A percentile compares a stretch with the other conserved stretches of the same genome.
phyloP scores from a whole-genome alignment of 2,329 filamentous ascomycete species.

The Biscogniauxia sp. region DNA sequence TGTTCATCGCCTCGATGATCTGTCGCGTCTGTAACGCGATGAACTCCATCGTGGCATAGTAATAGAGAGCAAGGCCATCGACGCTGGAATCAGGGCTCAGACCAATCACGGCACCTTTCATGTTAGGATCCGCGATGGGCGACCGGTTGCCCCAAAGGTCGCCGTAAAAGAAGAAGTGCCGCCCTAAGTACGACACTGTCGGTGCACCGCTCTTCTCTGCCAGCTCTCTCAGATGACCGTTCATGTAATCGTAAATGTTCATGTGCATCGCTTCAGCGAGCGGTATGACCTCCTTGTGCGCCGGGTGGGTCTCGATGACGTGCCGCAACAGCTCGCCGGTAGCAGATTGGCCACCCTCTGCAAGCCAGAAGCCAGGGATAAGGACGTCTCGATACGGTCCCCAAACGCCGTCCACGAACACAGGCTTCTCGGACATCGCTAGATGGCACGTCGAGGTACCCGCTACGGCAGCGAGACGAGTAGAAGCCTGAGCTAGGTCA shows the following conservation, averaged over 20 bases:
- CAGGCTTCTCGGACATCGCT: constrained; percentile 88
- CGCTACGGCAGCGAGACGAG: constrained; percentile 86
- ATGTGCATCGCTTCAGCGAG: constrained; percentile 78
- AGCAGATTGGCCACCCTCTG: constrained; percentile 93
- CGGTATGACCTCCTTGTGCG: constrained; percentile 75
- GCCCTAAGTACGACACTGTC: constrained; percentile 77
- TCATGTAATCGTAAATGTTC: constrained; percentile 95
- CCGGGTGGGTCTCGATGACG: constrained; percentile 91
- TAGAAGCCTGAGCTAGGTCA: constrained; percentile 89
- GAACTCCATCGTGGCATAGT: constrained; percentile 97
- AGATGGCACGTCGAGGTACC: constrained; percentile 97
- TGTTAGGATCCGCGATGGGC: constrained; percentile 86
- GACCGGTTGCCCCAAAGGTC: constrained; percentile 97
- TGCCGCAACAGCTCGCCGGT: constrained; percentile 94
- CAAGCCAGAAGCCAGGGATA: constrained; percentile 91
- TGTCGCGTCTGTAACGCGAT: constrained; percentile 96
- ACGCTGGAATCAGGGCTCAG: constrained; percentile 83
- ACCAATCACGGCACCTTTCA: constrained; percentile 87
- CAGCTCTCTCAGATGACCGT: constrained; percentile 79
- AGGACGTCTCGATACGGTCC: constrained; percentile 94
- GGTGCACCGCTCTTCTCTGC: constrained; percentile 67
- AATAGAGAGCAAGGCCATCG: constrained; percentile 84
- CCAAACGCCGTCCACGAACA: constrained; percentile 96
- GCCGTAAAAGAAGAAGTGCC: constrained; percentile 98
- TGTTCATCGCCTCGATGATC: constrained; percentile 93